Base-by-base conservation (phyloP, 2,329 filamentous ascomycete species). In the Magnaporthiopsis rhizophila region DNA sequence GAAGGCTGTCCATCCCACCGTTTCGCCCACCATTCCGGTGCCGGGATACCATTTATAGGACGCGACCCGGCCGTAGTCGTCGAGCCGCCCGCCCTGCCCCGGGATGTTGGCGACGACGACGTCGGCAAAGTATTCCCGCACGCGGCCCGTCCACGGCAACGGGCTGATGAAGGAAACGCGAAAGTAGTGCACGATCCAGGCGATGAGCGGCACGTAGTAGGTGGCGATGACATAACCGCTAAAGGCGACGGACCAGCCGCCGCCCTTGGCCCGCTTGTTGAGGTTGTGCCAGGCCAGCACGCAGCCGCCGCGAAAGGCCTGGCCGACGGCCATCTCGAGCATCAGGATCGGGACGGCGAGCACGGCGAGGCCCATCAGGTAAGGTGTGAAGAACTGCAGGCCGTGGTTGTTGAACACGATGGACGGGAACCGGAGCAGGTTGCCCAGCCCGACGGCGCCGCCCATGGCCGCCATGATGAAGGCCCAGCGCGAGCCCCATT, bases 351-450 rank as follows among this genome's bases (percentile, higher is more conserved):
- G 58, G 5, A 60, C 34, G 18, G 30, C 58, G 3, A 60, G 32
- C 11, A 36, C 11, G 18, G 36, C 21, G 6, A 60, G 30, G 3
- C 30, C 58, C n/a, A 60, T 34, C 4, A 60, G 18, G 28, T 60
- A 60, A 15, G 58, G 58, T 1, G 36, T 36, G 18, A 60, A 60
- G 18, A 60, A 60, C 58, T 60, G 58, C 30, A 60, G 58, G 30
- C 58, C 58, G 30, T 60, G 36, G 18, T 60, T 60, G 58, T 60
- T 60, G 58, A 34, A 60, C 18, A 60, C 58, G 58, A 60, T 36
- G 30, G 58, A 60, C 6, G 58, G 58, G 58, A 60, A 60, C 5
- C 58, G 58, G 1, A 60, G 28, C 5, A 60, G 58, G 58, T 60
- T 60, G n/a, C 58, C 58, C 21, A 60, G 58, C n/a, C 58, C 58